A percentile compares a stretch with the other conserved stretches of the same genome.
Evolutionary conservation across 1,139 yeast species (phyloP).

Genomic region (Torulaspora globosa): DNA sequence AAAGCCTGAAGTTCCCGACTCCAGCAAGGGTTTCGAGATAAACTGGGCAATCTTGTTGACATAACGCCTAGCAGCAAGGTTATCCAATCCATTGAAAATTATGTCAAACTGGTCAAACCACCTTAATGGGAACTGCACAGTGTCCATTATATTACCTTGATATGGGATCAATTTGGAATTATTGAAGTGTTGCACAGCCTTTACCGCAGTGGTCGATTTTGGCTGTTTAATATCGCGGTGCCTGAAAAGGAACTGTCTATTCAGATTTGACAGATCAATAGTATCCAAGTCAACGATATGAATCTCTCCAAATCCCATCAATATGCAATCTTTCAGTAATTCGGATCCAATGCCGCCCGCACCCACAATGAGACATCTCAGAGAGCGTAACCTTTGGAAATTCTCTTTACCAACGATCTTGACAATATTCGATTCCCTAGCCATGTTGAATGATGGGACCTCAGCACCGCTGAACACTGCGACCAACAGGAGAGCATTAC

Average conservation of each 20-base stretch:
- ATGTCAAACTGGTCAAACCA: constrained; percentile 82
- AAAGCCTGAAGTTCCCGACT: constrained; percentile 93
- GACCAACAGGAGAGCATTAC: no score
- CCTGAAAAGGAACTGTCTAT: constrained; percentile 87
- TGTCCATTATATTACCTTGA: constrained; percentile 86
- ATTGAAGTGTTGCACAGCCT: constrained; percentile 76
- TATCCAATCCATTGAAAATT: constrained; percentile 89
- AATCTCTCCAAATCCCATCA: constrained; percentile 83
- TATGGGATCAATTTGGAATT: constrained; percentile 67
- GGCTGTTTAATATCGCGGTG: constrained; percentile 82
- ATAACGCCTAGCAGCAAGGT: constrained; percentile 84
- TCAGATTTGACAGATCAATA: constrained; percentile 83
- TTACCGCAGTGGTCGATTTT: constrained; percentile 76
- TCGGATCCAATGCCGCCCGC: constrained; percentile 99
- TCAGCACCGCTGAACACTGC: no score
- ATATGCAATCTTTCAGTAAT: constrained; percentile 73
- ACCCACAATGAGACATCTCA: constrained; percentile 84
- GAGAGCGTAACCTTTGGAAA: constrained; percentile 34
- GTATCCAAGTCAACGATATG: constrained; percentile 94
- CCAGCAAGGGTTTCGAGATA: constrained; percentile 72
- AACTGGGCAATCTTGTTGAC: constrained; percentile 81
- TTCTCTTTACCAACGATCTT: constrained; percentile 29
- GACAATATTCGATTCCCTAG: constrained; percentile 20
- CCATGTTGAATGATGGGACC: constrained; percentile 7
- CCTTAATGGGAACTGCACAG: constrained; percentile 58